These are phyloP conservation scores for Oidium heveae DNA, from an alignment of 2,329 filamentous ascomycete species.

Conservation along the genomic window DNA sequence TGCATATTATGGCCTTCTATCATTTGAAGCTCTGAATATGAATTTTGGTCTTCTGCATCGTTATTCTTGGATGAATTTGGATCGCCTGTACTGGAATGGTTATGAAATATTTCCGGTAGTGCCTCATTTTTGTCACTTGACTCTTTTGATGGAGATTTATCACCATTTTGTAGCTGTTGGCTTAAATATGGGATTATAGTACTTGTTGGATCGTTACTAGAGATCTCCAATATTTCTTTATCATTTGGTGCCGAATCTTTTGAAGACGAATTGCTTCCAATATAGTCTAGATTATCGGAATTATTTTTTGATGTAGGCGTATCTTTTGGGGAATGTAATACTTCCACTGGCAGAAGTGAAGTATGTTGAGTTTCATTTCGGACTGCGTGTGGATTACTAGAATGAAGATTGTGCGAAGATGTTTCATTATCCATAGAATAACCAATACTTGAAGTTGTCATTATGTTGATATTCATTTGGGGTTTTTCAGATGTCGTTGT, in stretches of 20 bases:
- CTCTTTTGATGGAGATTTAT: no score
- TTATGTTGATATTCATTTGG: background rate
- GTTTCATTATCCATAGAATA: background rate
- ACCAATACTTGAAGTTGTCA: background rate
- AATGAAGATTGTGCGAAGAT: background rate
- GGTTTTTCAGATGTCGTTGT: background rate
- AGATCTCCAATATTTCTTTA: no score
- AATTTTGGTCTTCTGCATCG: background rate
- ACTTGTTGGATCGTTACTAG: no score
- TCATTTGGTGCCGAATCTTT: no score
- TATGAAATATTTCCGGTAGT: no score
- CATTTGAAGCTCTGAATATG: background rate
- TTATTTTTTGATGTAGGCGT: background rate
- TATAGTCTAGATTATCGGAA: no score
- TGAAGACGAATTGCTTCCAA: no score
- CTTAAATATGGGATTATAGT: no score
- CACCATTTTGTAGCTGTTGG: no score
- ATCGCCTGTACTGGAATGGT: no score
- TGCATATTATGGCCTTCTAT: background rate
- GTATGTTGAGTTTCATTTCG: background rate
- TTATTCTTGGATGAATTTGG: background rate
- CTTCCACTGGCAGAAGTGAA: background rate
- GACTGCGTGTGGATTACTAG: background rate
- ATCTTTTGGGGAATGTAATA: background rate
- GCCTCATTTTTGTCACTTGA: no score